Base-by-base conservation (phyloP, 345 rosid genomes). In the Hypericum perforatum region DNA sequence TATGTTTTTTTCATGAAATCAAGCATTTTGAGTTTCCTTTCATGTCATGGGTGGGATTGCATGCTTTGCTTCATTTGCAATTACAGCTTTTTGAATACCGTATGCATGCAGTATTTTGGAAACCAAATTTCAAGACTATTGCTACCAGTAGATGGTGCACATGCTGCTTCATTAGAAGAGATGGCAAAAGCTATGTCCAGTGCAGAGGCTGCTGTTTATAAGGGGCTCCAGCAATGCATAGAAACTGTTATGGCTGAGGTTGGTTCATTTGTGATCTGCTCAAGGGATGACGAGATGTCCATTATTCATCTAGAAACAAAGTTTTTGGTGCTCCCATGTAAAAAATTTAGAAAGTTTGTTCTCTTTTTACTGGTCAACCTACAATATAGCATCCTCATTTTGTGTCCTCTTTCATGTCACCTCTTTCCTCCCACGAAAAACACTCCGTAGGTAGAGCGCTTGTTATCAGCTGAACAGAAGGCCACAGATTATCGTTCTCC, bases 191-290 rank as follows among this genome's bases (percentile, higher is more conserved):
- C 99, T 60, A 79, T 92, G 87, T 80, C 97, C 58, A 86, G 84
- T 68, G 99, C 99, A n/a, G 99, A 92, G 72, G 71, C 77, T 68
- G 97, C 99, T 75, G 97, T 97, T 61, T 82, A 89, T 72, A 92
- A 82, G 74, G 99, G 99, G 74, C 99, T 92, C 65, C 99, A 89
- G 63, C 96, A 82, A 63, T 92, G 99, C 79, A 94, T 89, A 64
- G 99, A 94, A 75, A 94, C 99, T 72, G 95, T 94, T 65, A 86
- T 86, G 89, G 95, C 99, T 53, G 99, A 94, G 97, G 99, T 94
- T 44, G 22, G 78, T 67, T 62, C 32, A 22, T 22, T 22, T 22
- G 4, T 22, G 32, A 22, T 22, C 32, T 22, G 32, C 32, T 22
- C 32, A 22, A 22, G 32, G 32, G 32, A 22, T 22, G 32, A 22